Percentiles rank a stretch among this genome's conserved stretches.
These are phyloP conservation scores for Pseudotsuga menziesii DNA, from an alignment of 75 land plant genomes.

Conservation along the genomic window DNA sequence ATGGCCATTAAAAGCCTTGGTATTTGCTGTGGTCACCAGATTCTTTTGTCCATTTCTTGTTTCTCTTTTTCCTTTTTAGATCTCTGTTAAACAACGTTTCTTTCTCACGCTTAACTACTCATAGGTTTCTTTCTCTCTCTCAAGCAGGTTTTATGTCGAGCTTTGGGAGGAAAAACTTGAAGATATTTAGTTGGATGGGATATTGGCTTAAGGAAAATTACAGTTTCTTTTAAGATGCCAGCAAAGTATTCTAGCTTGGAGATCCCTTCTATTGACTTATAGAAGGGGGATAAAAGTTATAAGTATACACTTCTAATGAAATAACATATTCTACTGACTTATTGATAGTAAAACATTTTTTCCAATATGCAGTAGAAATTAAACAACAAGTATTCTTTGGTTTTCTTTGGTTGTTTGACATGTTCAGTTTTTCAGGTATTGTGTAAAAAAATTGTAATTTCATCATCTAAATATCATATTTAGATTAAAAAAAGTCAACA, in stretches of 20 bases:
- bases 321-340: too few species aligned
- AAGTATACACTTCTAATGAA: too few species aligned
- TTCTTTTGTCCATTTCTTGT: neutral
- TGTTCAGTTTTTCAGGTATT: too few species aligned
- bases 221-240: constrained; percentile 20
- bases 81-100: neutral
- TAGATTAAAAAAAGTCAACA: neutral
- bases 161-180: constrained; percentile 81
- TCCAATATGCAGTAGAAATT: too few species aligned
- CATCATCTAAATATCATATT: too few species aligned
- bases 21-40: constrained; percentile 96
- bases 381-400: too few species aligned
- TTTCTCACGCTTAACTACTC: neutral
- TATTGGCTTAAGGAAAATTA: constrained; percentile 55
- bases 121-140: neutral
- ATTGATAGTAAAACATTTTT: too few species aligned
- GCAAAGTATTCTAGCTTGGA: constrained; percentile 15
- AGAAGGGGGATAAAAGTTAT: too few species aligned
- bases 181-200: constrained; percentile 78
- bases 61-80: neutral
- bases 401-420: too few species aligned
- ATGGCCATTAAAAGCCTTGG: constrained; percentile 67
- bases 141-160: constrained; percentile 70
- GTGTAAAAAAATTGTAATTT: too few species aligned
- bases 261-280: constrained; percentile 52